Base-by-base conservation (phyloP, 495 filamentous ascomycete species). In the Xylaria bambusicola region DNA sequence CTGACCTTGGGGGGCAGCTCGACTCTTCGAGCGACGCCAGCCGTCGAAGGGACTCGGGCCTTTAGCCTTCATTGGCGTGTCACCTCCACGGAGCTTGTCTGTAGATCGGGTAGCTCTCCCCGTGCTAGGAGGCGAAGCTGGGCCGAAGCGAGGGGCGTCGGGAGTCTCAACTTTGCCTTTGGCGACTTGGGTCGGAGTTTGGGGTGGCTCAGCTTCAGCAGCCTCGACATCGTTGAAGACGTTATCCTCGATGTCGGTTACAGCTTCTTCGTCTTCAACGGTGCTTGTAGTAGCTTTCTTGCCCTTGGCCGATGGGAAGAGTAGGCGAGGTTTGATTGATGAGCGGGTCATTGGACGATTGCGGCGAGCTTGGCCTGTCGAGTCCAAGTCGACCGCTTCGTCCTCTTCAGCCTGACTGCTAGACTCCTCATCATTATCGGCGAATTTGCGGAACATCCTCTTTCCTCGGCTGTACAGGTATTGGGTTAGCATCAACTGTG, bases 281-380 rank as follows among this genome's bases (percentile, higher is more conserved):
- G 77, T 71, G 4, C 75, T 79, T 64, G 84, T 79, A n/a, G 56
- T n/a, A 57, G 79, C 73, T 48, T 79, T 73, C 36, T 81, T 77
- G 20, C 72, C 74, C 50, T 82, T 82, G 58, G 63, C 65, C 20
- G 77, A 72, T 13, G 90, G 86, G 76, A 97, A 98, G 9, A 98
- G 85, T 13, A 92, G 81, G 35, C 92, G 88, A 2, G 93, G 93
- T 67, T 91, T 90, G 74, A 96, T 82, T 2, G 86, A 82, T 0
- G 87, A 85, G 48, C 91, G 87, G 27, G 87, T 90, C 20, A 90
- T 67, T 26, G 86, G 84, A 21, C 83, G 80, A 31, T 76, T 64
- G 24, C 68, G 71, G 3, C 74, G 77, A 21, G 82, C 77, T 35
- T 82, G 80, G 9, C 77, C 77, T 13, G 66, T 63, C 31, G 71